Conservation (phyloP, 345 rosid genomes). For the Eucalyptus rudis region DNA sequence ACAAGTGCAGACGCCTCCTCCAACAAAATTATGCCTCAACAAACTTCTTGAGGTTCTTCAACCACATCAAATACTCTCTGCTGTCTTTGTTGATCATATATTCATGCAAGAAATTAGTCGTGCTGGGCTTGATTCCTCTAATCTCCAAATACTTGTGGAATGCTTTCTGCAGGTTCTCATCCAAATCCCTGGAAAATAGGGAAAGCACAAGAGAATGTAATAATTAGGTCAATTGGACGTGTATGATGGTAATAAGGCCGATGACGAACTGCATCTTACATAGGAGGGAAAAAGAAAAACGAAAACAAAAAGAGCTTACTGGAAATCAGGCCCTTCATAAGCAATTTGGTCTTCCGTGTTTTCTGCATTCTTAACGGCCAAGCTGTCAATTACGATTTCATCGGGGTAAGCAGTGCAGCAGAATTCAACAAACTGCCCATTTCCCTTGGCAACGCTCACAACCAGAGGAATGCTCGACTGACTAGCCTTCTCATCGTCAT, state of each 20-base stretch:
- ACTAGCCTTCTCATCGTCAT: conserved; percentile 22
- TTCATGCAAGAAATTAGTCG: conserved; percentile 76
- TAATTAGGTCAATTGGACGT: not conserved
- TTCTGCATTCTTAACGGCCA: conserved; percentile 43
- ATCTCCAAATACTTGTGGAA: conserved; percentile 69
- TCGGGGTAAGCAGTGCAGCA: conserved; percentile 56
- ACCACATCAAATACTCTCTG: conserved; percentile 52
- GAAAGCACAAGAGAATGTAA: not conserved
- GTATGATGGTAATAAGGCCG: not conserved
- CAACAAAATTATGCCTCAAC: conserved; percentile 17
- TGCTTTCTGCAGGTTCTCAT: conserved; percentile 68
- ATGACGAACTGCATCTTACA: not conserved
- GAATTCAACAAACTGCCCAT: conserved; percentile 51
- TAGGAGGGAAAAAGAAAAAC: not conserved
- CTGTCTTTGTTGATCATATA: conserved; percentile 89
- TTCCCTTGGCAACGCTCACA: conserved; percentile 50
- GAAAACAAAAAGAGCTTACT: conserved; percentile 26
- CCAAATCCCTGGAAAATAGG: conserved; percentile 48
- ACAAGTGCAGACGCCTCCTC: not conserved
- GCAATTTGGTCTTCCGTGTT: conserved; percentile 38
- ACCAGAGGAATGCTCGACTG: conserved; percentile 53
- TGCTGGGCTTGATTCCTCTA: conserved; percentile 69
- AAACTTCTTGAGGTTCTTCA: conserved; percentile 62
- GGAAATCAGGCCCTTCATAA: conserved; percentile 78
- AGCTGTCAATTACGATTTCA: conserved; percentile 43